These are phyloP conservation scores for Chytriomyces sp. DNA, from an alignment of 192 early-diverging fungal genomes.

Conservation along the genomic window DNA sequence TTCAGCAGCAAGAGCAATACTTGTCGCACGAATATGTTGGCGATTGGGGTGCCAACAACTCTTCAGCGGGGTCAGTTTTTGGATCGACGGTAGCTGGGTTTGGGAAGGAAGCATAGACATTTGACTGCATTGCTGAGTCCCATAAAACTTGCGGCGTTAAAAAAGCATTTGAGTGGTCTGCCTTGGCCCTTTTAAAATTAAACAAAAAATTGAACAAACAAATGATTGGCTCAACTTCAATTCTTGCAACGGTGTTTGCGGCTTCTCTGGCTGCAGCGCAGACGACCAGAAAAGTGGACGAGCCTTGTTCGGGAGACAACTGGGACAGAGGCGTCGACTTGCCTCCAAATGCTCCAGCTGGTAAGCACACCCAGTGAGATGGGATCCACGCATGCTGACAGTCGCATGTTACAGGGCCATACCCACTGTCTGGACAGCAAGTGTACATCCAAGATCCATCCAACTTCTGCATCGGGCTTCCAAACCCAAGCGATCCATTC, in stretches of 20 bases:
- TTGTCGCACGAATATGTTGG: background rate
- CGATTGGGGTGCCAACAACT: background rate
- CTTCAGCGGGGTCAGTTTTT: background rate
- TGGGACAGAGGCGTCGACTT: background rate
- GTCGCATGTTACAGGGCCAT: background rate
- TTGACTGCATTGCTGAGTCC: too few species aligned
- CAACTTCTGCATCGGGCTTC: conserved; percentile 45
- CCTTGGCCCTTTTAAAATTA: too few species aligned
- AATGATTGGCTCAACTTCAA: background rate
- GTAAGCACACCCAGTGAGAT: background rate
- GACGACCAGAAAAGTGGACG: background rate
- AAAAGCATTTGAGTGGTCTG: too few species aligned
- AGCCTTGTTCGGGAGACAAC: background rate
- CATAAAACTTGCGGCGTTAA: too few species aligned
- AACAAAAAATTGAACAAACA: background rate
- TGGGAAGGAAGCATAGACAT: too few species aligned
- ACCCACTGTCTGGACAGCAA: conserved; percentile 28
- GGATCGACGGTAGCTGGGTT: background rate
- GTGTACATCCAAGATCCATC: conserved; percentile 15
- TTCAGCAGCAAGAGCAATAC: background rate
- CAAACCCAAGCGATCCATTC: conserved; percentile 27
- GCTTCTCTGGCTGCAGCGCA: background rate
- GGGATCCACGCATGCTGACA: background rate
- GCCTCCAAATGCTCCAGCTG: background rate
- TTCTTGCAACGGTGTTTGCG: background rate